A percentile compares a stretch with the other conserved stretches of the same genome.
Conservation (phyloP, 345 rosid species). For the Populus simonii region DNA sequence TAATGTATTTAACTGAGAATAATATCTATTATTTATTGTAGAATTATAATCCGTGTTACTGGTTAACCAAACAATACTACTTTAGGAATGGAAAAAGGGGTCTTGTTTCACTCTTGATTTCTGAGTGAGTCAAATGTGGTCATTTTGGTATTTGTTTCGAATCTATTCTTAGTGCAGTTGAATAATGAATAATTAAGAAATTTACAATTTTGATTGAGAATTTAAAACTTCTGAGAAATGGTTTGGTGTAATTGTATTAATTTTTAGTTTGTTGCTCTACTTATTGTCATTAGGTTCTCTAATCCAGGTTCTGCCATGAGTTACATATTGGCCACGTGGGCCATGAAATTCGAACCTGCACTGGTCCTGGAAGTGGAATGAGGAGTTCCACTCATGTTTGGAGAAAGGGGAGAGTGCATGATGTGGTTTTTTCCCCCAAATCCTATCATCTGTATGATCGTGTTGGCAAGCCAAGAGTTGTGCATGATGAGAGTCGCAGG, state of each 20-base stretch:
- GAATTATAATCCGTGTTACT: too few relatives aligned
- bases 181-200: too few relatives aligned
- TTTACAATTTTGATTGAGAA: too few relatives aligned
- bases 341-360: slow-evolving; percentile 74
- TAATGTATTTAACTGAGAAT: too few relatives aligned
- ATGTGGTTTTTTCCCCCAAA: slow-evolving; percentile 61
- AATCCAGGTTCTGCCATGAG: slow-evolving; percentile 14
- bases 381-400: slow-evolving; percentile 74
- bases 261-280: neutral
- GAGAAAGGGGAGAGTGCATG: slow-evolving; percentile 59
- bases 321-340: slow-evolving; percentile 39
- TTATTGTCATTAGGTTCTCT: neutral
- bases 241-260: neutral
- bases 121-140: too few relatives aligned
- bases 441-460: slow-evolving; percentile 82
- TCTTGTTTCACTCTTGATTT: too few relatives aligned
- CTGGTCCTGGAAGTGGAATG: slow-evolving; percentile 61
- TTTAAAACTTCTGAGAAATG: too few relatives aligned
- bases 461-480: slow-evolving; percentile 74
- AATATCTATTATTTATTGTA: too few relatives aligned
- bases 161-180: too few relatives aligned
- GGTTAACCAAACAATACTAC: too few relatives aligned
- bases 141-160: too few relatives aligned
- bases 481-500: slow-evolving; percentile 52
- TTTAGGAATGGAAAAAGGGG: too few relatives aligned